phyloP scores from a whole-genome alignment of 2,329 filamentous ascomycete species.

The Mycosphaerella sp. region DNA sequence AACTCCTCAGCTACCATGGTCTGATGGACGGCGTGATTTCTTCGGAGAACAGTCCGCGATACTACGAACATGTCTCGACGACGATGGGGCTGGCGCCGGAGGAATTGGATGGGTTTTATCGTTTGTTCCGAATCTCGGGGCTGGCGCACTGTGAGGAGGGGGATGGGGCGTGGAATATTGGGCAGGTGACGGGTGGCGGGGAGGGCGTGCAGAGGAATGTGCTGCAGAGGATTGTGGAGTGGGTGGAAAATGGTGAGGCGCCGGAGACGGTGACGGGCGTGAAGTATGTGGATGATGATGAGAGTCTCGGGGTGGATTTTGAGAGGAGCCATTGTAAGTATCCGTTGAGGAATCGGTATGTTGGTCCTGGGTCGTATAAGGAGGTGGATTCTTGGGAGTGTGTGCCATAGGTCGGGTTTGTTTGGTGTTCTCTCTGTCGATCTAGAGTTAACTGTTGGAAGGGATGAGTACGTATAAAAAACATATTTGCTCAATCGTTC shows the following conservation, averaged over 20 bases:
- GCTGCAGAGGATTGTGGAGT: slow-evolving; percentile 41
- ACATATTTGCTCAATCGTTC: too few relatives aligned
- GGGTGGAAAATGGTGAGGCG: slow-evolving; percentile 32
- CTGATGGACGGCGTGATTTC: slow-evolving; percentile 38
- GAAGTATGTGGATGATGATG: slow-evolving; percentile 39
- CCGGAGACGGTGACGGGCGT: slow-evolving; percentile 35
- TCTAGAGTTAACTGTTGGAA: too few relatives aligned
- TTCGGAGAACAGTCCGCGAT: slow-evolving; percentile 40
- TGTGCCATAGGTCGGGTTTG: slow-evolving; percentile 6
- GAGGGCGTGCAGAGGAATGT: slow-evolving; percentile 39
- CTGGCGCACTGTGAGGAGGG: slow-evolving; percentile 48
- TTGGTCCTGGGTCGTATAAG: slow-evolving; percentile 26
- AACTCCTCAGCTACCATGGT: slow-evolving; percentile 43
- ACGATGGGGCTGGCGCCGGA: slow-evolving; percentile 44
- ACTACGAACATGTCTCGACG: slow-evolving; percentile 40
- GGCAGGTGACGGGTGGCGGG: slow-evolving; percentile 27
- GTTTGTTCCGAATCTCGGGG: slow-evolving; percentile 48
- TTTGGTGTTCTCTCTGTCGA: too few relatives aligned
- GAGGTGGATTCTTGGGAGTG: slow-evolving; percentile 27
- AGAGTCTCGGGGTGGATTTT: slow-evolving; percentile 37
- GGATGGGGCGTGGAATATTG: slow-evolving; percentile 39
- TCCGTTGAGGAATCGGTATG: slow-evolving; percentile 26
- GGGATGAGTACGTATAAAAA: too few relatives aligned
- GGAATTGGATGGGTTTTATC: slow-evolving; percentile 49
- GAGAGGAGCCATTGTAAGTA: slow-evolving; percentile 43